Base-by-base conservation (phyloP, 2,329 filamentous ascomycete genomes). In the Pseudogymnoascus sp. region DNA sequence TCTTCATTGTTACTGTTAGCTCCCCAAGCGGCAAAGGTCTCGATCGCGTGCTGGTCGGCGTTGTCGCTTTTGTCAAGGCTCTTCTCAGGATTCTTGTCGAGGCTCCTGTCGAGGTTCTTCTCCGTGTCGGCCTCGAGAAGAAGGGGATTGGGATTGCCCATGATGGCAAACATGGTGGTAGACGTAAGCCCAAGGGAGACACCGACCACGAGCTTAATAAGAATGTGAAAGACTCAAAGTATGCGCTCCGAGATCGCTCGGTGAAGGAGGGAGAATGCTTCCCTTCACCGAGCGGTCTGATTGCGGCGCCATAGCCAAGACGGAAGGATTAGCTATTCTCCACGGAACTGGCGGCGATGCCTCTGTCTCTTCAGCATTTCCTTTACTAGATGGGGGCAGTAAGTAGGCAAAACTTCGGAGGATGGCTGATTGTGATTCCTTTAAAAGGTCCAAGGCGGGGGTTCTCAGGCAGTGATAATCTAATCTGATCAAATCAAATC, bases 401-500 rank as follows among this genome's bases (percentile, higher is more conserved):
- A 0, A n/a, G 23, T 3, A 23, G 21, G 21, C 21, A 46, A 46
- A 25, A 46, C 12, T 46, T 46, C 42, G 21, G 42, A 25, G 18
- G 12, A 14, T 46, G 21, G 43, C 12, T 12, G n/a, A 5, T 49
- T n/a, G 23, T 28, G 12, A 7, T 3, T 16, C 23, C 43, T 49
- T 28, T 28, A 49, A 14, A 16, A 56, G 46, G 46, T 16, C 25
- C 6, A 9, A 14, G 8, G 43, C 16, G 25, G 14, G 46, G 46
- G 25, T 18, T 16, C 3, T 16, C 28, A 49, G 14, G 3, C 43
- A 49, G 43, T 23, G 43, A 28, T 34, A 12, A 56, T 56, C 46
- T 56, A 56, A 56, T 56, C 46, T 56, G 46, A 56, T 56, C 46
- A 56, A 56, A 56, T 56, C 46, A 56, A 31, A 56, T 34, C 46